These are phyloP conservation scores for Penicillium sp. DNA, from an alignment of 2,329 filamentous ascomycete species.

Conservation along the genomic window DNA sequence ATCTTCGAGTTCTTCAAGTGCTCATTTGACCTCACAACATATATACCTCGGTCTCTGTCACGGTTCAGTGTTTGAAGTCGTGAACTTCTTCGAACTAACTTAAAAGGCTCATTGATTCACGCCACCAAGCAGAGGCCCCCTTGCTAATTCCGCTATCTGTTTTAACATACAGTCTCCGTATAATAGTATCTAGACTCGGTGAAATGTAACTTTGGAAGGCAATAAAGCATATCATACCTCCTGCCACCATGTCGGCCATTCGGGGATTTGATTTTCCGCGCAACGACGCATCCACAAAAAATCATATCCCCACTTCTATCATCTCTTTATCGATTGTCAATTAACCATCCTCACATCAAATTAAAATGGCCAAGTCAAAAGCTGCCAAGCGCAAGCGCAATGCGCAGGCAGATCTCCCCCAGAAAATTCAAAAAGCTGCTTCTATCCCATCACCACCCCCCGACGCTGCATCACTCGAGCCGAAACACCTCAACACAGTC, in stretches of 20 bases:
- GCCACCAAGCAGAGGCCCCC: too few species aligned
- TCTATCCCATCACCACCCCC: constrained; percentile 29
- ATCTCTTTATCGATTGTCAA: constrained; percentile 8
- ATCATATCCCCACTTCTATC: constrained; percentile 5
- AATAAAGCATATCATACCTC: too few species aligned
- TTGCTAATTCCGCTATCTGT: too few species aligned
- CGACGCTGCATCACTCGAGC: constrained; percentile 28
- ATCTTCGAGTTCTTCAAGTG: too few species aligned
- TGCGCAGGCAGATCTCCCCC: constrained; percentile 30
- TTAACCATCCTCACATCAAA: neutral
- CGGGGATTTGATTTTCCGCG: constrained; percentile 4
- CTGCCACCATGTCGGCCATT: neutral
- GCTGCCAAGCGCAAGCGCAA: constrained; percentile 37
- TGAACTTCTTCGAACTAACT: too few species aligned
- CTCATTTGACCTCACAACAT: too few species aligned
- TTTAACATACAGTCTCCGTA: too few species aligned
- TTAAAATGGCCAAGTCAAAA: constrained; percentile 34
- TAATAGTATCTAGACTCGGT: too few species aligned
- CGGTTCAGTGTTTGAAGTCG: too few species aligned
- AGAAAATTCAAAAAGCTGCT: constrained; percentile 28
- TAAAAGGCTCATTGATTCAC: too few species aligned
- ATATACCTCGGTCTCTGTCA: too few species aligned
- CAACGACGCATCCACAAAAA: constrained; percentile 7
- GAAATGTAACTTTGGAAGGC: too few species aligned
- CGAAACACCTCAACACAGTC: constrained; percentile 31